Evolutionary conservation across 331 rosid species (phyloP).

Genomic region (Rhamnella rubrinervis): DNA sequence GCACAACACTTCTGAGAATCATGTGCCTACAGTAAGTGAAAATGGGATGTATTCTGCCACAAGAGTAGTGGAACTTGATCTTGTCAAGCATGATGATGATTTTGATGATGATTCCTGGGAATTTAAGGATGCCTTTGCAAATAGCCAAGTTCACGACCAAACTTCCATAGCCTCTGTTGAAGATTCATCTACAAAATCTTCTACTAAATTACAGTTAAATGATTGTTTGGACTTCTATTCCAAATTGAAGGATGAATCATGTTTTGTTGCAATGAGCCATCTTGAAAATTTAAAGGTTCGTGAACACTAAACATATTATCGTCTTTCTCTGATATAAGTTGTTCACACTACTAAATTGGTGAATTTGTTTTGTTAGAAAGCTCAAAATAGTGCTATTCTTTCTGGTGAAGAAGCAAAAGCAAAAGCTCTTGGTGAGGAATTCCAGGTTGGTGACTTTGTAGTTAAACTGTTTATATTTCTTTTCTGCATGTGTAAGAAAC

Average conservation of each 20-base stretch:
- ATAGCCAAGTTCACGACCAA: constrained; percentile 29
- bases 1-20: constrained; percentile 36
- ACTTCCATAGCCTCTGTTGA: constrained; percentile 33
- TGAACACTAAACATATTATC: constrained; percentile 11
- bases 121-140: constrained; percentile 61
- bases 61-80: constrained; percentile 36
- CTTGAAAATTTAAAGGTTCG: constrained; percentile 68
- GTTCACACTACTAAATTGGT: constrained; percentile 1
- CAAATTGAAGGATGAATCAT: constrained; percentile 64
- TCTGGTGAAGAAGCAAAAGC: constrained; percentile 52
- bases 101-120: constrained; percentile 71
- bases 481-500: background rate
- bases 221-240: constrained; percentile 56
- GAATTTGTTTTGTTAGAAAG: constrained; percentile 46
- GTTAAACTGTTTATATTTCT: constrained; percentile 17
- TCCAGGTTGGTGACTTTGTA: constrained; percentile 54
- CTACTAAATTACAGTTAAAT: constrained; percentile 37
- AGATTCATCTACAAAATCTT: constrained; percentile 32
- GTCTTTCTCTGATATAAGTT: background rate
- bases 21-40: constrained; percentile 41
- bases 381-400: constrained; percentile 40
- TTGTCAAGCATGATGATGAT: constrained; percentile 41
- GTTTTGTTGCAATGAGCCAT: constrained; percentile 44
- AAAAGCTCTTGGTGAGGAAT: constrained; percentile 51
- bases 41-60: constrained; percentile 25